A percentile compares a stretch with the other conserved stretches of the same genome.
Conservation (phyloP, 2,329 filamentous ascomycete genomes). For the Venturia effusa region DNA sequence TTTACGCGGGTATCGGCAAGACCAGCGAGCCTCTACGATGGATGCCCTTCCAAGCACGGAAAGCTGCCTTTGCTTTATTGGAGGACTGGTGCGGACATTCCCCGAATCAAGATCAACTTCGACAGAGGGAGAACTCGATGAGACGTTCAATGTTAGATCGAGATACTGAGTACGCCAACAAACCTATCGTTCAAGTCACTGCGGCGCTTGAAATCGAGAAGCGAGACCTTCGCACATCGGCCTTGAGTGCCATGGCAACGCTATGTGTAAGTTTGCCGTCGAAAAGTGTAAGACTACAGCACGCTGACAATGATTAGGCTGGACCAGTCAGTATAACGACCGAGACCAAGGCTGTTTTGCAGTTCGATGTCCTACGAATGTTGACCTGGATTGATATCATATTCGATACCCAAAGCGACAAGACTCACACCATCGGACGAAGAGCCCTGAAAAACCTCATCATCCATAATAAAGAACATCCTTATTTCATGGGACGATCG, state of each 20-base stretch:
- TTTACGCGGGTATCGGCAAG: constrained; percentile 84
- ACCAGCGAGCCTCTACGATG: constrained; percentile 78
- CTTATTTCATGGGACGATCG: constrained; percentile 77
- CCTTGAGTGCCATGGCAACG: constrained; percentile 89
- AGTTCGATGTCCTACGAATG: constrained; percentile 88
- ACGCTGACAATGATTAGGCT: constrained; percentile 17
- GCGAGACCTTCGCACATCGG: constrained; percentile 78
- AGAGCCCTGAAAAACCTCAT: constrained; percentile 84
- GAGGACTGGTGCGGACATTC: constrained; percentile 99
- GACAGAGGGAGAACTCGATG: constrained; percentile 76
- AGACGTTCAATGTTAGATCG: constrained; percentile 73
- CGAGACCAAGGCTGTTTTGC: constrained; percentile 71
- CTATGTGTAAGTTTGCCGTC: constrained; percentile 45
- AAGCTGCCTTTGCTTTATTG: constrained; percentile 93
- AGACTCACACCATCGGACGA: constrained; percentile 81
- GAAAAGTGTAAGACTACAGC: background rate
- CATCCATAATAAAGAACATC: constrained; percentile 76
- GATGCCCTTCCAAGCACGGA: constrained; percentile 95
- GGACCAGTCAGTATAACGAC: constrained; percentile 77
- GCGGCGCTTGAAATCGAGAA: constrained; percentile 97
- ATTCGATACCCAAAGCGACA: constrained; percentile 83
- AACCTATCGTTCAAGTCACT: constrained; percentile 54
- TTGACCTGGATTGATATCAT: constrained; percentile 93
- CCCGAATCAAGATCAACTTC: constrained; percentile 72
- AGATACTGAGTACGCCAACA: constrained; percentile 59